Evolutionary conservation across 2,329 filamentous ascomycete species (phyloP).

Genomic region (Diatrype stigma): DNA sequence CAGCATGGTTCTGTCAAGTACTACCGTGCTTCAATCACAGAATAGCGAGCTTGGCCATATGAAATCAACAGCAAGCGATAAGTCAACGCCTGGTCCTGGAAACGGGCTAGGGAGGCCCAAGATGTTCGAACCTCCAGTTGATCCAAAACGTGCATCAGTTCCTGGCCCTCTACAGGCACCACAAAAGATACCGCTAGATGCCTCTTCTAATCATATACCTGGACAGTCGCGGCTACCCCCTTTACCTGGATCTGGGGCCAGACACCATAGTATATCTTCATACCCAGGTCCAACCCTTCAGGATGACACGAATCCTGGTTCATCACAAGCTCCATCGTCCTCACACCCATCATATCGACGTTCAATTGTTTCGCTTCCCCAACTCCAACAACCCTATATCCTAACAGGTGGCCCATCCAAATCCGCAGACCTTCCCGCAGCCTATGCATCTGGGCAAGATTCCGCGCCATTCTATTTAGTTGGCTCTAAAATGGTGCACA

Average conservation of each 20-base stretch:
- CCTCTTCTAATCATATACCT: background rate
- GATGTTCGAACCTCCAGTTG: background rate
- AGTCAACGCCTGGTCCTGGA: background rate
- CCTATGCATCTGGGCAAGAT: background rate
- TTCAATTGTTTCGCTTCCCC: background rate
- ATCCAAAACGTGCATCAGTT: background rate
- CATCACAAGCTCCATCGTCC: conserved; percentile 11
- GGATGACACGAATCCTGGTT: background rate
- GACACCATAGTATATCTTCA: conserved; percentile 17
- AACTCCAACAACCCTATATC: background rate
- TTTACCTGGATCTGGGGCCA: conserved; percentile 15
- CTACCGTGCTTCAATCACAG: conserved; percentile 22
- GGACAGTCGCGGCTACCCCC: conserved; percentile 2
- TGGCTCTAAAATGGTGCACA: background rate
- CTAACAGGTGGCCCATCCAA: background rate
- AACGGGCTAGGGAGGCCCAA: background rate
- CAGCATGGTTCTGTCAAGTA: conserved; percentile 13
- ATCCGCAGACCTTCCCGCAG: background rate
- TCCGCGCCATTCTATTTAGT: background rate
- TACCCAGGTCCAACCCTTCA: background rate
- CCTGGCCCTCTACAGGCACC: background rate
- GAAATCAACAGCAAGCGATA: background rate
- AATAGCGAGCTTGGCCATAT: conserved; percentile 21
- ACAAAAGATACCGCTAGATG: conserved; percentile 3
- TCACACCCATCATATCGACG: conserved; percentile 14